Base-by-base conservation (phyloP, 176 grass and related monocot genomes). In the Thalia dealbata region DNA sequence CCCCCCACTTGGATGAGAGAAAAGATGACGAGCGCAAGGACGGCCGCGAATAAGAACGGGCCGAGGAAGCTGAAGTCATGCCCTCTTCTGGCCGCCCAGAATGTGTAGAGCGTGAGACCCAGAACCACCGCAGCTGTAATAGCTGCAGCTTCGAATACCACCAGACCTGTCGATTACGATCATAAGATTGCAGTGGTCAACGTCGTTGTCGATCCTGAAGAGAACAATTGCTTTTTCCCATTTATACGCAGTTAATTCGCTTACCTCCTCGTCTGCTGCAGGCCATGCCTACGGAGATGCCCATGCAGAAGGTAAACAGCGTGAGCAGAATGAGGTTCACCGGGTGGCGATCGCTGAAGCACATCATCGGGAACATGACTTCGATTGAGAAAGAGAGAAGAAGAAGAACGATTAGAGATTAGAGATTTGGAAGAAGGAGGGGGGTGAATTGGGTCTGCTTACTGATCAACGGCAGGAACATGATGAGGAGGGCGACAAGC, bases 351-450 rank as follows among this genome's bases (percentile, higher is more conserved):
- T 88, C 25, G 18, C 84, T 76, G 38, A 92, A 78, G 35, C 69
- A 79, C 38, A 69, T 24, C 89, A 88, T 88, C 12, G 86, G 85
- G 8, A 92, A 0, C 76, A 92, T 59, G 63, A 92, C 86, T 91
- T 74, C 2, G 29, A n/a, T n/a, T n/a, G n/a, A n/a, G n/a, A n/a
- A n/a, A n/a, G 32, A 38, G 1, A 38, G 4, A 38, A 38, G 32
- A 38, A 38, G n/a, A n/a, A n/a, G n/a, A n/a, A n/a, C n/a, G n/a
- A n/a, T n/a, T n/a, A n/a, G n/a, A n/a, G n/a, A n/a, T n/a, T n/a
- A n/a, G n/a, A n/a, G n/a, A n/a, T n/a, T n/a, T n/a, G n/a, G n/a
- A n/a, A 23, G n/a, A 16, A 26, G 61, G 43, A 70, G 45, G n/a
- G 16, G 15, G 2, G 66, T 28, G 19, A 21, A 23, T 28, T 13